phyloP scores from a whole-genome alignment of 2,329 filamentous ascomycete genomes.

The Dactylellina cionopaga region DNA sequence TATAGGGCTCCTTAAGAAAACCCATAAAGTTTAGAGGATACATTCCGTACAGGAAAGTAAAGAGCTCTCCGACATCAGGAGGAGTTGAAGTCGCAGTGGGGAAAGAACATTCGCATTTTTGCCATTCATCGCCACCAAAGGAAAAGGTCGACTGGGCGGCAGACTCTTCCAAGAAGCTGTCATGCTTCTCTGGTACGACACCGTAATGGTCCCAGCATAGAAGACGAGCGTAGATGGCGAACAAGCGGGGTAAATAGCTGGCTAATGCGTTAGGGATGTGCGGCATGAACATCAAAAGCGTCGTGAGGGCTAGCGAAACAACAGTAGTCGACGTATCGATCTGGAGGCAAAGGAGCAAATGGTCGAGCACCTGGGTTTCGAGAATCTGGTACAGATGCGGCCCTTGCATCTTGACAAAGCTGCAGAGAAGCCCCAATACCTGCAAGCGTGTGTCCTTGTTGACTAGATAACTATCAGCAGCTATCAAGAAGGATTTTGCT shows the following conservation, averaged over 20 bases:
- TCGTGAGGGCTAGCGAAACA: constrained; percentile 78
- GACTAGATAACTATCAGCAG: constrained; percentile 73
- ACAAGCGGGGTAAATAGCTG: constrained; percentile 75
- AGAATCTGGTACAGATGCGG: constrained; percentile 79
- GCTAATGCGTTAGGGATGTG: constrained; percentile 79
- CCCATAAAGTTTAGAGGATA: constrained; percentile 88
- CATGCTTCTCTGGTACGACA: constrained; percentile 37
- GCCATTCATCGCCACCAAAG: constrained; percentile 66
- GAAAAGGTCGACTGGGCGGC: constrained; percentile 50
- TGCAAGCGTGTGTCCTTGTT: constrained; percentile 72
- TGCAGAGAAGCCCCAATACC: constrained; percentile 73
- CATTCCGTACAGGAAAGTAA: constrained; percentile 82
- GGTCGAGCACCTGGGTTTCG: constrained; percentile 76
- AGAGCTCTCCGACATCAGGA: constrained; percentile 77
- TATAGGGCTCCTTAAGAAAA: constrained; percentile 83
- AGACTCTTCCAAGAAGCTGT: constrained; percentile 40
- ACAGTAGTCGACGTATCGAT: constrained; percentile 80
- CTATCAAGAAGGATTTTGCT: constrained; percentile 74
- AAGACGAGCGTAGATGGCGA: constrained; percentile 81
- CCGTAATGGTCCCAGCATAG: constrained; percentile 77
- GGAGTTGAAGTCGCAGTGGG: constrained; percentile 71
- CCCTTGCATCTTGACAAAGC: constrained; percentile 79
- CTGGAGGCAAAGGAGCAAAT: constrained; percentile 78
- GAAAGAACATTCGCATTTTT: constrained; percentile 70
- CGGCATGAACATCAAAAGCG: constrained; percentile 81